A percentile compares a stretch with the other conserved stretches of the same genome.
phyloP scores from a whole-genome alignment of 371 early-diverging fungal species.

The Parasitella parasitica region DNA sequence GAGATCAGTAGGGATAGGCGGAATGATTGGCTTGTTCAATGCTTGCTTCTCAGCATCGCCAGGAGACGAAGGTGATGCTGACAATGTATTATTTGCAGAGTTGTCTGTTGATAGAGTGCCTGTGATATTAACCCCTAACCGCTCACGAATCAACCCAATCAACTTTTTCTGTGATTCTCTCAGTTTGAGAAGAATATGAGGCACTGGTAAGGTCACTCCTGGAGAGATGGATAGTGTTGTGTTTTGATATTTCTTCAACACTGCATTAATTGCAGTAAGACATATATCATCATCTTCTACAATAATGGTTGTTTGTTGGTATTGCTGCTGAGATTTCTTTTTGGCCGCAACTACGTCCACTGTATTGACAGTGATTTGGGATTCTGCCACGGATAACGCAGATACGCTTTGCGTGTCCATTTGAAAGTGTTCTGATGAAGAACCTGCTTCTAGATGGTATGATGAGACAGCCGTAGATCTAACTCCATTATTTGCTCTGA shows the following conservation, averaged over 20 bases:
- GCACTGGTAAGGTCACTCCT: conserved; percentile 76
- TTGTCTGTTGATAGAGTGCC: neutral
- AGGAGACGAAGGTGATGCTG: neutral
- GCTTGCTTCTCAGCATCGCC: neutral
- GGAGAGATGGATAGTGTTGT: conserved; percentile 83
- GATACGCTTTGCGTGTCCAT: conserved; percentile 22
- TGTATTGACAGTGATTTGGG: conserved; percentile 23
- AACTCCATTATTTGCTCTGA: neutral
- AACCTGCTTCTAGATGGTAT: conserved; percentile 1
- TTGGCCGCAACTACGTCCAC: conserved; percentile 14
- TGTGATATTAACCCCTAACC: conserved; percentile 12
- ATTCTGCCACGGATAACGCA: conserved; percentile 23
- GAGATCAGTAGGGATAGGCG: conserved; percentile 23
- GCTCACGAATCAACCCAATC: conserved; percentile 23
- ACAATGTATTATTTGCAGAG: neutral
- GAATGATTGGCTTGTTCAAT: neutral
- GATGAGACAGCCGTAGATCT: neutral
- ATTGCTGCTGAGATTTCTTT: conserved; percentile 16
- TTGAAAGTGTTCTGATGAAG: neutral
- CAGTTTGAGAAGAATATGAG: conserved; percentile 74
- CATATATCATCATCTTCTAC: conserved; percentile 37
- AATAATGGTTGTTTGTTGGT: conserved; percentile 9
- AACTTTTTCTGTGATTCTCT: conserved; percentile 43
- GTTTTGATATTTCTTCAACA: conserved; percentile 54
- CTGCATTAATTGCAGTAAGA: conserved; percentile 28